Conservation (phyloP, 1,284 basidiomycete genomes). For the Tremellales sp. region DNA sequence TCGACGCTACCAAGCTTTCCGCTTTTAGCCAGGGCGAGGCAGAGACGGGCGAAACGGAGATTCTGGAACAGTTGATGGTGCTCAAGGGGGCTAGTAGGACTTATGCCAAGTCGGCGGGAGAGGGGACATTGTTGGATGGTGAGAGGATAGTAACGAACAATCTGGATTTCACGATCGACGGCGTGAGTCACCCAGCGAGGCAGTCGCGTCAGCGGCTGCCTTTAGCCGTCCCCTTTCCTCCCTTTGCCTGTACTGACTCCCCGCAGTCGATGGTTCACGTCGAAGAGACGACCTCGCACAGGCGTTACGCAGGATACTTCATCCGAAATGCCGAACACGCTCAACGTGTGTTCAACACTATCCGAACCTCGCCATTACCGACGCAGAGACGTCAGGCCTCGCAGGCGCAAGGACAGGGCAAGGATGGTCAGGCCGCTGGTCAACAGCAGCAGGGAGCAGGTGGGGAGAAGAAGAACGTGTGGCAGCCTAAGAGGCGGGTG, state of each 20-base stretch:
- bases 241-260: not conserved
- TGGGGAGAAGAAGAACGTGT: conserved; percentile 10
- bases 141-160: conserved; percentile 86
- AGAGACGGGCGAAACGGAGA: conserved; percentile 78
- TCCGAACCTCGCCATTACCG: conserved; percentile 66
- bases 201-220: not conserved
- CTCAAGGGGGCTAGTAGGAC: conserved; percentile 71
- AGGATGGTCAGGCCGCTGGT: conserved; percentile 5
- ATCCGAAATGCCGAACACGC: conserved; percentile 86
- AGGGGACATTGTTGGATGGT: conserved; percentile 68
- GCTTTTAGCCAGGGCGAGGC: conserved; percentile 56
- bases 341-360: conserved; percentile 73
- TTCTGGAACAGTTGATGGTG: conserved; percentile 95
- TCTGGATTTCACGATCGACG: conserved; percentile 90
- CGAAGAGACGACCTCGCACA: conserved; percentile 84
- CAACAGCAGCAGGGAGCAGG: conserved; percentile 9
- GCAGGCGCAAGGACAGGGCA: conserved; percentile 1
- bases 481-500: conserved; percentile 29
- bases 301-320: conserved; percentile 94
- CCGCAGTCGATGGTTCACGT: conserved; percentile 88
- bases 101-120: conserved; percentile 62
- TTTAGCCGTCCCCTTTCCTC: not conserved
- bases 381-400: conserved; percentile 28
- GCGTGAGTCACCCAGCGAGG: conserved; percentile 55
- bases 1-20: conserved; percentile 87